Conservation (phyloP, 768 basidiomycete genomes). For the Baorangia bicolor region DNA sequence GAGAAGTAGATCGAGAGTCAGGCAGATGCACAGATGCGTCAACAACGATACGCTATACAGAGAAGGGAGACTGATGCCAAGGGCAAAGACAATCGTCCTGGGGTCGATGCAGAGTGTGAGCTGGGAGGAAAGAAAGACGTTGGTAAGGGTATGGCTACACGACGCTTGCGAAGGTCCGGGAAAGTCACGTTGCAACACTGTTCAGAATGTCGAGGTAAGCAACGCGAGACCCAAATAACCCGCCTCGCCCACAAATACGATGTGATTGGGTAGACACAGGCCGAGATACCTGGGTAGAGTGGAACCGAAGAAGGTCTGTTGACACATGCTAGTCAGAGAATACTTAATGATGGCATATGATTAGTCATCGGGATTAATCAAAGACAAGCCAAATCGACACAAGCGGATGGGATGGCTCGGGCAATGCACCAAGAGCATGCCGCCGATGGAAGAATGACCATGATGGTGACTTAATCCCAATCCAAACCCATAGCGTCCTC, state of each 20-base stretch:
- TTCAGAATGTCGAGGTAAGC: background rate
- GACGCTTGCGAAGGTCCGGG: background rate
- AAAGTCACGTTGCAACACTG: background rate
- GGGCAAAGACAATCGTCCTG: background rate
- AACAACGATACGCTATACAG: background rate
- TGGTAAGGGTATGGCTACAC: background rate
- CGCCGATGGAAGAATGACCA: too few species aligned
- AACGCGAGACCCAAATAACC: background rate
- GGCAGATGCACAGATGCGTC: background rate
- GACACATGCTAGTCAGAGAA: background rate
- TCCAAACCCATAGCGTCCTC: constrained; percentile 56
- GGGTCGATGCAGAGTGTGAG: background rate
- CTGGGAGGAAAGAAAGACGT: background rate
- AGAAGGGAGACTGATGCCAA: background rate
- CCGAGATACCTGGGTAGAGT: background rate
- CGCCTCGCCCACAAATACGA: background rate
- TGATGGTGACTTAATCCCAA: constrained; percentile 44
- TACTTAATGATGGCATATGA: background rate
- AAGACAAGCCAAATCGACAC: too few species aligned
- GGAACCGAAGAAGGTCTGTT: background rate
- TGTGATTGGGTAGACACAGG: background rate
- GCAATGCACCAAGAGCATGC: background rate
- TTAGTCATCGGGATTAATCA: too few species aligned
- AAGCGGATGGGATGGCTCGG: too few species aligned
- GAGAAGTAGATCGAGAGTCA: background rate